These are phyloP conservation scores for Lachancea thermotolerans DNA, from an alignment of 805 yeast species.

Conservation along the genomic window DNA sequence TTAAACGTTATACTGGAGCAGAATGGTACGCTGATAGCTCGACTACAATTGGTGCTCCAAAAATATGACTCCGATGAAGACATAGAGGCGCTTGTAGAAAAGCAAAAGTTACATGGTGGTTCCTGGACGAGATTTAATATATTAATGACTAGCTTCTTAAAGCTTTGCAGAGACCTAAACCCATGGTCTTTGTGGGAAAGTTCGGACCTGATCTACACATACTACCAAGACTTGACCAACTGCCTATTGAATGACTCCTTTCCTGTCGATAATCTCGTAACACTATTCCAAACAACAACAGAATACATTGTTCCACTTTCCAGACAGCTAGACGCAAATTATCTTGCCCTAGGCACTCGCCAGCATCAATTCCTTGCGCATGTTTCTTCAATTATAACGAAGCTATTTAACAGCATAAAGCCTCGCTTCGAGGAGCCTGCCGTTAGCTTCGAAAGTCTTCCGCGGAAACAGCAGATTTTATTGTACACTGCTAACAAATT, in stretches of 20 bases:
- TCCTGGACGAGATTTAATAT: slow-evolving; percentile 40
- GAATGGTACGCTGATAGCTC: slow-evolving; percentile 30
- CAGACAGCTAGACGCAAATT: slow-evolving; percentile 18
- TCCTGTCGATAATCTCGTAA: slow-evolving; percentile 29
- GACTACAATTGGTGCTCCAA: slow-evolving; percentile 32
- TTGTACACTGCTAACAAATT: slow-evolving; percentile 47
- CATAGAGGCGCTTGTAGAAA: slow-evolving; percentile 26
- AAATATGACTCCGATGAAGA: slow-evolving; percentile 15
- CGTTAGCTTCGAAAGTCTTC: slow-evolving; percentile 10
- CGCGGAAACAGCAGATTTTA: slow-evolving; percentile 42
- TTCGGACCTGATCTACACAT: slow-evolving; percentile 41
- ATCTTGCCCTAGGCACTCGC: slow-evolving; percentile 14
- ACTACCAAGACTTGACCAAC: slow-evolving; percentile 40
- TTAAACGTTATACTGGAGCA: slow-evolving; percentile 26
- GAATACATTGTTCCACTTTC: slow-evolving; percentile 33
- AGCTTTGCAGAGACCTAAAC: slow-evolving; percentile 42
- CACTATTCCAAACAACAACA: slow-evolving; percentile 23
- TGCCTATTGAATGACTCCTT: slow-evolving; percentile 37
- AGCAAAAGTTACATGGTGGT: slow-evolving; percentile 24
- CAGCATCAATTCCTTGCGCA: slow-evolving; percentile 38
- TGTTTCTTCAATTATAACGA: slow-evolving; percentile 48
- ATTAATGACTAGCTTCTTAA: slow-evolving; percentile 42
- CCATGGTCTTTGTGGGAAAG: slow-evolving; percentile 45
- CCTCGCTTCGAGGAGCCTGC: slow-evolving; percentile 35
- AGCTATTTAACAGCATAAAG: slow-evolving; percentile 54